These are phyloP conservation scores for Kluyveromyces siamensis DNA, from an alignment of 805 yeast species.

Conservation along the genomic window DNA sequence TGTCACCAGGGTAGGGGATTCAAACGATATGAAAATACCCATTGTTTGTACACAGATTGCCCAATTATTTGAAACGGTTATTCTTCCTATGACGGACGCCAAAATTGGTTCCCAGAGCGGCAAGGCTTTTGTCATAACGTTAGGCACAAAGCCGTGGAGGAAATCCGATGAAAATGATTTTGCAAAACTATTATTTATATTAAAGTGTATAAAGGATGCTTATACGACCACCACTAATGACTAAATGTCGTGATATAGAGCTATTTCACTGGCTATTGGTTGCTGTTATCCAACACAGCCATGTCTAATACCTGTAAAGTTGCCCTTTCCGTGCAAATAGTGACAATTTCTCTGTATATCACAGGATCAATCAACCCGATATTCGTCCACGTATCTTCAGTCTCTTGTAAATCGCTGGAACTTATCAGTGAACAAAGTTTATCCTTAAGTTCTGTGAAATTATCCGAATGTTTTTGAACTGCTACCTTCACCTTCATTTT, in stretches of 20 bases:
- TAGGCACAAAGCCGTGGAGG: constrained; percentile 42
- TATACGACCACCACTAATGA: constrained; percentile 5
- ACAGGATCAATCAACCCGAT: constrained; percentile 80
- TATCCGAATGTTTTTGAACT: constrained; percentile 45
- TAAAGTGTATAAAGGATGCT: constrained; percentile 27
- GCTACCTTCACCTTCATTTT: constrained; percentile 78
- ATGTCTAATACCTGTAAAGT: constrained; percentile 76
- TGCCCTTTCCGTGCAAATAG: constrained; percentile 49
- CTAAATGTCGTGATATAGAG: background rate
- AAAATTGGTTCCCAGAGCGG: constrained; percentile 6
- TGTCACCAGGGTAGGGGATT: constrained; percentile 38
- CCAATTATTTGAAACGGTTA: constrained; percentile 24
- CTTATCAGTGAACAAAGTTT: constrained; percentile 35
- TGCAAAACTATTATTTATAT: constrained; percentile 36
- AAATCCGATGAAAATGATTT: constrained; percentile 32
- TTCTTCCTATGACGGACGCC: constrained; percentile 13
- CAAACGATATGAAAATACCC: constrained; percentile 37
- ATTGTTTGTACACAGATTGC: constrained; percentile 39
- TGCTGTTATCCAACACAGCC: constrained; percentile 68
- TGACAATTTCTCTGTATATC: constrained; percentile 61
- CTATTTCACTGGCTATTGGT: background rate
- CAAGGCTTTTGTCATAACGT: constrained; percentile 30
- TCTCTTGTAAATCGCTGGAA: constrained; percentile 34
- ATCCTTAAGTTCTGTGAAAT: constrained; percentile 32
- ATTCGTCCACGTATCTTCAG: constrained; percentile 42